Percentiles rank a stretch among this genome's conserved stretches.
These are phyloP conservation scores for Hypomontagnella submonticulosa DNA, from an alignment of 495 filamentous ascomycete genomes.

Conservation along the genomic window DNA sequence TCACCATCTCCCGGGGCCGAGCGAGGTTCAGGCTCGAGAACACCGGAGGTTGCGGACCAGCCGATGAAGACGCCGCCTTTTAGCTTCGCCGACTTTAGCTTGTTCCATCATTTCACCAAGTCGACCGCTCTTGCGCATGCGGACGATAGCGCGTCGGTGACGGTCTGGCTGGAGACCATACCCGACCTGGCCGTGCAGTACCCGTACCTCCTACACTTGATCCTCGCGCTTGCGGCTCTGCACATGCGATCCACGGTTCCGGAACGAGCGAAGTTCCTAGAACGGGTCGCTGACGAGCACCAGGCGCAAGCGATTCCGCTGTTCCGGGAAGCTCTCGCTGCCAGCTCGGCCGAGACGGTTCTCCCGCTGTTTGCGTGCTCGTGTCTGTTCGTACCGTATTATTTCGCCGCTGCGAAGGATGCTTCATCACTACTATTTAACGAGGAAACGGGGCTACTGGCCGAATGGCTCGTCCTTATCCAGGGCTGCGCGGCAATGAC, in stretches of 20 bases:
- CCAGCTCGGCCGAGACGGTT: conserved; percentile 21
- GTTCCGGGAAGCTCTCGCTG: conserved; percentile 38
- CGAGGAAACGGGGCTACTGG: conserved; percentile 29
- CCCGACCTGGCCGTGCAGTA: conserved; percentile 34
- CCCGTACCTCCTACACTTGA: conserved; percentile 41
- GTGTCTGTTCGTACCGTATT: conserved; percentile 40
- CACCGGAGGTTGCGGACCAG: conserved; percentile 5
- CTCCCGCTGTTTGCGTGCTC: conserved; percentile 43
- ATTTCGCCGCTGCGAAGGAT: conserved; percentile 36
- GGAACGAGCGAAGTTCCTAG: conserved; percentile 9
- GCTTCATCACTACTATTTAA: conserved; percentile 41
- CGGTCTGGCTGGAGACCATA: conserved; percentile 30
- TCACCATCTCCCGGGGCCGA: conserved; percentile 6
- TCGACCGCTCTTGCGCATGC: conserved; percentile 30
- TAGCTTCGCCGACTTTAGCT: conserved; percentile 20
- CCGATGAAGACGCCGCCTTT: conserved; percentile 23
- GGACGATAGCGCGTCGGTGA: conserved; percentile 25
- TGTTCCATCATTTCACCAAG: conserved; percentile 32
- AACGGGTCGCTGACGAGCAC: conserved; percentile 34
- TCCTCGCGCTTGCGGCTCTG: conserved; percentile 40
- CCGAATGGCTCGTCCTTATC: conserved; percentile 42
- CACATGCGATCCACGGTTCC: conserved; percentile 19
- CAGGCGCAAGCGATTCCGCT: conserved; percentile 36
- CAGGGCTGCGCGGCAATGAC: conserved; percentile 37
- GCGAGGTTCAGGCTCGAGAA: conserved; percentile 8